Conservation (phyloP, 2,329 filamentous ascomycete genomes). For the Colletotrichum brevisporum region DNA sequence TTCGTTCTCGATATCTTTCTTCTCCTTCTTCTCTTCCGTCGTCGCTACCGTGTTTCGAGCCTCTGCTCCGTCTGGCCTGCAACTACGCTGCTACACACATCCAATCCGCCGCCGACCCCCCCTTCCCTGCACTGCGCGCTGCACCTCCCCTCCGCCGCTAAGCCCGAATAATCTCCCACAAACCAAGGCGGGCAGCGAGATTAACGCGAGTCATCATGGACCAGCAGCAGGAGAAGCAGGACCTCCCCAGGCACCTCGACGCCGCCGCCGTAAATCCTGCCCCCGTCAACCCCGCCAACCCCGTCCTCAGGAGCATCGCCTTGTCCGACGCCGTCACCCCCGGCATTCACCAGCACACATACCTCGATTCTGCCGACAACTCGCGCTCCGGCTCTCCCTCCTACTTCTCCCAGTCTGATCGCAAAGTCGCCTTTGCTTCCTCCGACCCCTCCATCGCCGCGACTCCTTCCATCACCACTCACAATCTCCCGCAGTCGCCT, state of each 20-base stretch:
- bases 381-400: slow-evolving; percentile 39
- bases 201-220: slow-evolving; percentile 37
- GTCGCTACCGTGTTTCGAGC: not conserved
- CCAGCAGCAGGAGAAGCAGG: not conserved
- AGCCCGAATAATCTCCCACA: not conserved
- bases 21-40: too few relatives aligned
- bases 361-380: slow-evolving; percentile 38
- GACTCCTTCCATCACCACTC: slow-evolving; percentile 38
- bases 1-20: too few relatives aligned
- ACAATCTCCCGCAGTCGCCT: slow-evolving; percentile 30
- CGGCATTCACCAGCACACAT: slow-evolving; percentile 46
- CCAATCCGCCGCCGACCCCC: not conserved
- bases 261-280: slow-evolving; percentile 21
- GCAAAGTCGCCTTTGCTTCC: slow-evolving; percentile 22
- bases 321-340: slow-evolving; percentile 48
- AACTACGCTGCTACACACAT: not conserved
- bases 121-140: not conserved
- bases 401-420: slow-evolving; percentile 45
- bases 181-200: not conserved
- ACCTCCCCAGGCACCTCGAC: slow-evolving; percentile 1
- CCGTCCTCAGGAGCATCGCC: slow-evolving; percentile 38
- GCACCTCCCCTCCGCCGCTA: not conserved
- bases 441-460: slow-evolving; percentile 6
- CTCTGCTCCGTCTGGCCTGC: not conserved
- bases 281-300: slow-evolving; percentile 39